These are phyloP conservation scores for Picea sitchensis DNA, from an alignment of 75 land plant species.

Conservation along the genomic window DNA sequence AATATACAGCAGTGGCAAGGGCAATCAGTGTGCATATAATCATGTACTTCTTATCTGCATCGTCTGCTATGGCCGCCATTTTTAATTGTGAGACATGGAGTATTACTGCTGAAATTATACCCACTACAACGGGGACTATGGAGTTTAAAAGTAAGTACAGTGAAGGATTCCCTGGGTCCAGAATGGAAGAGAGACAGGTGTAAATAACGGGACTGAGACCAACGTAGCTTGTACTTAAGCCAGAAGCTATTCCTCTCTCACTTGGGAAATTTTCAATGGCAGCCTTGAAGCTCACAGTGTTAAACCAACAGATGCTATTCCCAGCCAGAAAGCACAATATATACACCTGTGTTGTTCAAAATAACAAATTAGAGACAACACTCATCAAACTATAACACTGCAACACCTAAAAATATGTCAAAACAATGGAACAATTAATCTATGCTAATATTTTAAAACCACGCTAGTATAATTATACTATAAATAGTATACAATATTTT, in stretches of 20 bases:
- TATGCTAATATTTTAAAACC: too few relatives aligned
- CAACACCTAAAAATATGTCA: too few relatives aligned
- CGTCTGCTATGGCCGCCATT: not conserved
- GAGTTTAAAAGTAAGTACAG: constrained; percentile 50
- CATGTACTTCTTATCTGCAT: not conserved
- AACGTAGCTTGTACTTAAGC: constrained; percentile 43
- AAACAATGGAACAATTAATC: too few relatives aligned
- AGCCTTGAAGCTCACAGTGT: constrained; percentile 50
- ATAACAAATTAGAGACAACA: too few relatives aligned
- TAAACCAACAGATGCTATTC: constrained; percentile 63
- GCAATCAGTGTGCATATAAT: constrained; percentile 3
- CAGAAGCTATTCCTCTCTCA: constrained; percentile 35
- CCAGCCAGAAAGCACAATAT: constrained; percentile 43
- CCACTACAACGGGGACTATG: constrained; percentile 25
- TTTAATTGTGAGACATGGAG: not conserved
- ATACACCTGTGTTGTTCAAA: constrained; percentile 17
- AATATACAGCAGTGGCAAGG: not conserved
- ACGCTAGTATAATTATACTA: too few relatives aligned
- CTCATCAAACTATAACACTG: too few relatives aligned
- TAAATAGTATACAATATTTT: too few relatives aligned
- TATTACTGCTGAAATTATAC: constrained; percentile 13
- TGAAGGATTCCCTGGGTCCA: constrained; percentile 5
- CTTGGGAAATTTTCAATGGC: constrained; percentile 44
- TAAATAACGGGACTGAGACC: constrained; percentile 50
- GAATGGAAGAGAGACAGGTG: constrained; percentile 25